Percentiles rank a stretch among this genome's conserved stretches.
phyloP scores from a whole-genome alignment of 2,329 filamentous ascomycete genomes.

The Ascochyta viciae-villosae region DNA sequence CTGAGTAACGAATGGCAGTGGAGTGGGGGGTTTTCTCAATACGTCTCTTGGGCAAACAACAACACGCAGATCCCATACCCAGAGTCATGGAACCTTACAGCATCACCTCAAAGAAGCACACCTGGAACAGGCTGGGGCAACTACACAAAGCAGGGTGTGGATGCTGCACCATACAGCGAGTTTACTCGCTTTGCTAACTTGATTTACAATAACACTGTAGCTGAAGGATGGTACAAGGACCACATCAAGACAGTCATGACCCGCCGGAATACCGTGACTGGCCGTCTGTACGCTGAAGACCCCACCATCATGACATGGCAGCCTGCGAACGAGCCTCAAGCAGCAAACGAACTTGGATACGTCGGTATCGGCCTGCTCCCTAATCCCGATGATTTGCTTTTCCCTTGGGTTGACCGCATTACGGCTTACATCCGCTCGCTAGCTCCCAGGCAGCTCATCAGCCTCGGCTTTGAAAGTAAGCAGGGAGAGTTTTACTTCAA shows the following conservation, averaged over 20 bases:
- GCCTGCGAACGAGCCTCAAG: conserved; percentile 51
- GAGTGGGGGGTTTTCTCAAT: conserved; percentile 50
- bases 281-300: conserved; percentile 43
- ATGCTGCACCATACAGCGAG: conserved; percentile 41
- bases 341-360: conserved; percentile 33
- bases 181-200: conserved; percentile 43
- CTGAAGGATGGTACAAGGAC: conserved; percentile 48
- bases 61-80: conserved; percentile 48
- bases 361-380: conserved; percentile 39
- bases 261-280: conserved; percentile 49
- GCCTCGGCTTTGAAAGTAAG: conserved; percentile 49
- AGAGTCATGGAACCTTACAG: conserved; percentile 48
- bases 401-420: conserved; percentile 48
- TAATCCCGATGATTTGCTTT: conserved; percentile 43
- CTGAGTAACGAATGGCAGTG: conserved; percentile 52
- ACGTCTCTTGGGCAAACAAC: conserved; percentile 49
- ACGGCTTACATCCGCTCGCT: conserved; percentile 47
- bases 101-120: conserved; percentile 41
- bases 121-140: conserved; percentile 51
- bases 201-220: conserved; percentile 46
- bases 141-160: conserved; percentile 45
- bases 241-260: conserved; percentile 48
- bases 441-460: conserved; percentile 49
- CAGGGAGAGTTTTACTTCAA: conserved; percentile 52
- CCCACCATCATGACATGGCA: conserved; percentile 53